Base-by-base conservation (phyloP, 139 green algal species). In the Mesostigma viride region DNA sequence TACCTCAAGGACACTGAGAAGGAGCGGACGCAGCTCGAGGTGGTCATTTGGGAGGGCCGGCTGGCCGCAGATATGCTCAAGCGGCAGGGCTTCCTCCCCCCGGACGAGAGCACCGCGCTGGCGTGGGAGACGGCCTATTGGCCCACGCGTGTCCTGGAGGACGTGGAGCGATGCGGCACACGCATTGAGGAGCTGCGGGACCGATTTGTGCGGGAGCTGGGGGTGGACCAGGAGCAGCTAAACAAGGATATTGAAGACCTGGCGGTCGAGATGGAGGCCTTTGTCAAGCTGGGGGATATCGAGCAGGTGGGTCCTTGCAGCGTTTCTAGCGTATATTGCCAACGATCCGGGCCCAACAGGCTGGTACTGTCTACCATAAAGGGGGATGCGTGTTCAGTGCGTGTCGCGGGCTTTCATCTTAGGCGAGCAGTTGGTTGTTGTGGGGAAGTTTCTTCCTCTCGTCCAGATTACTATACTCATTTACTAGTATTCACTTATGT, bases 211-310 rank as follows among this genome's bases (percentile, higher is more conserved):
- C 40, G 68, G 51, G 53, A 83, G 72, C 73, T 88, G 33, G 66
- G 44, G 40, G 1, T 26, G 35, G 64, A 75, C 67, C 34, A 72
- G 68, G 2, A 2, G 20, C 32, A 57, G 72, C 67, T 79, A 46
- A 32, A 45, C 31, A 58, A 67, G 35, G 67, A 74, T 47, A 35
- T 70, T 1, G 48, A 65, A 17, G 22, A 11, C n/a, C 0, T 76
- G 26, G 71, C 79, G 68, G 51, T 60, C 2, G 82, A 88, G 64
- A 76, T 86, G 31, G 76, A 83, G 5, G 30, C 70, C 28, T 89
- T 90, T 63, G 67, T 82, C 30, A 40, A 48, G 47, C 59, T 83
- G 56, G 86, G 84, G 31, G 81, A 89, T 69, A 76, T 87, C 6
- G 71, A 79, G 3, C 20, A 75, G 61, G 81, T 89, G n/a, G n/a